Evolutionary conservation across 1,284 basidiomycete species (phyloP).

Genomic region (Rhodotorula glutinis): DNA sequence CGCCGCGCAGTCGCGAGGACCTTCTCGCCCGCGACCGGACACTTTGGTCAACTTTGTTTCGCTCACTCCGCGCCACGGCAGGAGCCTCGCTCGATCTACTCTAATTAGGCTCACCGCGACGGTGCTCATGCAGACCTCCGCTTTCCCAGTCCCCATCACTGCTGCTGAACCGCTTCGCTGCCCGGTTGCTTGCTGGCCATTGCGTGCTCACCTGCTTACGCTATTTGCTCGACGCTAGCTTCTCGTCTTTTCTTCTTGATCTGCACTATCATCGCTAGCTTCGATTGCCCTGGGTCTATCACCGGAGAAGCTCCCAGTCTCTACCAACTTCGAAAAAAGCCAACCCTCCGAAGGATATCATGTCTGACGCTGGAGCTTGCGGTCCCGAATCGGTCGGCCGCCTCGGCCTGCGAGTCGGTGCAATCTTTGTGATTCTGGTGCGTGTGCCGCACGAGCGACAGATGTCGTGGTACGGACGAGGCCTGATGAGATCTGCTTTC

Average conservation of each 20-base stretch:
- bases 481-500: background rate
- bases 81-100: background rate
- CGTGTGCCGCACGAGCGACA: background rate
- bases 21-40: constrained; percentile 1
- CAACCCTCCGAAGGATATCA: no score
- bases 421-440: background rate
- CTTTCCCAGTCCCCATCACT: background rate
- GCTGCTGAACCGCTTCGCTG: background rate
- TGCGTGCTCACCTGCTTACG: no score
- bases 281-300: no score
- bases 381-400: background rate
- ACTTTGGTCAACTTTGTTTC: background rate
- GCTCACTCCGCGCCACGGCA: background rate
- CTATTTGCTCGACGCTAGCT: no score
- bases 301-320: no score
- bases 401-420: background rate
- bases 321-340: no score
- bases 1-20: background rate
- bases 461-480: no score
- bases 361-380: background rate
- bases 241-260: background rate
- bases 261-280: no score
- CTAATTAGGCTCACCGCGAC: background rate
- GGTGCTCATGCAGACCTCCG: background rate
- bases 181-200: background rate